Percentiles rank a stretch among this genome's conserved stretches.
Evolutionary conservation across 495 filamentous ascomycete genomes (phyloP).

Genomic region (Evansstolkia leycettana): DNA sequence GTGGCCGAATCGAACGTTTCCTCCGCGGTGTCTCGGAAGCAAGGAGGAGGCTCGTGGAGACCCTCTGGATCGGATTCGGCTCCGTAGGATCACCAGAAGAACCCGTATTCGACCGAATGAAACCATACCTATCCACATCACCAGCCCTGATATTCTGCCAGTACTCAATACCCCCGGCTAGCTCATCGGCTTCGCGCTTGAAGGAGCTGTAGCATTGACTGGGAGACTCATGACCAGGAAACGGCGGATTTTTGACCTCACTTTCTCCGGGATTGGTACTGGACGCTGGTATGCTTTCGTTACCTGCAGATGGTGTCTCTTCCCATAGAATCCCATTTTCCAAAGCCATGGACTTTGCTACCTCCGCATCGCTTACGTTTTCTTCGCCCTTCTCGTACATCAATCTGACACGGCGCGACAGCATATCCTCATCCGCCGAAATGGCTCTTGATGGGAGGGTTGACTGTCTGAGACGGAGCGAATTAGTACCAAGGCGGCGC

Average conservation of each 20-base stretch:
- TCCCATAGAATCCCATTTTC: slow-evolving; percentile 48
- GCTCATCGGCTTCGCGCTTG: slow-evolving; percentile 42
- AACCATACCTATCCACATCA: slow-evolving; percentile 90
- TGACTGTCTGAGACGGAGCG: slow-evolving; percentile 23
- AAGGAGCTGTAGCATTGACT: slow-evolving; percentile 10
- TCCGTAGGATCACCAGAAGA: slow-evolving; percentile 26
- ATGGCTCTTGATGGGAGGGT: slow-evolving; percentile 23
- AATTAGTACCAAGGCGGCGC: slow-evolving; percentile 18
- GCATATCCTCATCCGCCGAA: slow-evolving; percentile 71
- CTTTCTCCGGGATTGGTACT: slow-evolving; percentile 8
- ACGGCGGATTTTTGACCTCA: slow-evolving; percentile 9
- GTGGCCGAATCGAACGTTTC: slow-evolving; percentile 38
- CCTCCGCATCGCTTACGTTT: slow-evolving; percentile 37
- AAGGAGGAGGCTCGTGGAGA: slow-evolving; percentile 52
- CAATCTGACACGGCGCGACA: slow-evolving; percentile 78
- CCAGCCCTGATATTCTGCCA: slow-evolving; percentile 85
- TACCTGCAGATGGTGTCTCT: slow-evolving; percentile 36
- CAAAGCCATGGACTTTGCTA: slow-evolving; percentile 29
- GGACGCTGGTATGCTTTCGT: slow-evolving; percentile 23
- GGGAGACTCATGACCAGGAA: slow-evolving; percentile 2
- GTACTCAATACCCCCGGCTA: slow-evolving; percentile 83
- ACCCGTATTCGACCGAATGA: slow-evolving; percentile 51
- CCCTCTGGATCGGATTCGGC: slow-evolving; percentile 45
- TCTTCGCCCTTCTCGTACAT: slow-evolving; percentile 76
- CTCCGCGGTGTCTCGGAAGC: slow-evolving; percentile 52